These are phyloP conservation scores for Phoma sp. DNA, from an alignment of 2,329 filamentous ascomycete genomes.

Conservation along the genomic window DNA sequence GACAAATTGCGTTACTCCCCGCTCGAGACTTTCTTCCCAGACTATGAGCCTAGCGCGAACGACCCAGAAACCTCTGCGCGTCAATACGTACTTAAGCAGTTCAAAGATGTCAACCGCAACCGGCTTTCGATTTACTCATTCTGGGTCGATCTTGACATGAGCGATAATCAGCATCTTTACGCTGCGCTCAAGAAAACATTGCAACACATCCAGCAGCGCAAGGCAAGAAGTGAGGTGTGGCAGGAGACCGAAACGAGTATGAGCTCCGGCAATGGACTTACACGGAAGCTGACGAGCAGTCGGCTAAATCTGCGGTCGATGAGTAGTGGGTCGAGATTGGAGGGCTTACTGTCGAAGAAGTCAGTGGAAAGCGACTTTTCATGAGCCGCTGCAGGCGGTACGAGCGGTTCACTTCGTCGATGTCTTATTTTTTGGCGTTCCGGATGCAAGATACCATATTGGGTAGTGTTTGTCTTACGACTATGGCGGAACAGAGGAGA, in stretches of 20 bases:
- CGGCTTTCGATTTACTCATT: conserved; percentile 42
- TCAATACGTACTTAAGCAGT: conserved; percentile 39
- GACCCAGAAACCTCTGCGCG: conserved; percentile 39
- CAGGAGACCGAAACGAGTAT: conserved; percentile 18
- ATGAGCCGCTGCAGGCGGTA: not conserved
- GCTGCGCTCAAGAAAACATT: conserved; percentile 45
- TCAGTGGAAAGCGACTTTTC: conserved; percentile 9
- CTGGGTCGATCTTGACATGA: conserved; percentile 46
- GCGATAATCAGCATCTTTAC: conserved; percentile 44
- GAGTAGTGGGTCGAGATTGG: conserved; percentile 5
- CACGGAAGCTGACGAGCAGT: conserved; percentile 11
- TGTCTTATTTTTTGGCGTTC: conserved; percentile 2
- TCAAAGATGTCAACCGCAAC: conserved; percentile 42
- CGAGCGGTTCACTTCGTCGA: not conserved
- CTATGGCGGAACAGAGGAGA: not conserved
- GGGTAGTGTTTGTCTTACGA: not conserved
- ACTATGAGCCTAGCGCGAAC: conserved; percentile 25
- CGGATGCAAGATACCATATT: conserved; percentile 12
- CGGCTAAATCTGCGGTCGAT: conserved; percentile 7
- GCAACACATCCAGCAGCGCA: conserved; percentile 39
- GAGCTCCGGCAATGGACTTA: conserved; percentile 6
- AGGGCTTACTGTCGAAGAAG: conserved; percentile 5
- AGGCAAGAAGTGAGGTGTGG: conserved; percentile 37
- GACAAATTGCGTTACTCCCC: conserved; percentile 41
- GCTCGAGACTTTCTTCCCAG: conserved; percentile 38